phyloP scores from a whole-genome alignment of 2,329 filamentous ascomycete species.

The Apiospora saccharicola region DNA sequence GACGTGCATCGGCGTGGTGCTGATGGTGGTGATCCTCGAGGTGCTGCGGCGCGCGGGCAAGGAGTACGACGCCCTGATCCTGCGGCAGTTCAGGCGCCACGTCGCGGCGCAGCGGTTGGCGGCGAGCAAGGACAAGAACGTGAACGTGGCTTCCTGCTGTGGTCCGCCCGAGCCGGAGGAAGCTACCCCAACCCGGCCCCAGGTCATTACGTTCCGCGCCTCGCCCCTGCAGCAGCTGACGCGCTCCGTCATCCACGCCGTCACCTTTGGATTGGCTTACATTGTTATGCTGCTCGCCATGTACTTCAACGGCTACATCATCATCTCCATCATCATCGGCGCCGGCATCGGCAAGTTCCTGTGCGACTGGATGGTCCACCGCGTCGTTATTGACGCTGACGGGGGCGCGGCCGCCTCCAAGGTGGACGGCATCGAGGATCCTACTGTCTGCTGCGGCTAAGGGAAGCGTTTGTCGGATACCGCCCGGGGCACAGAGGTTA shows the following conservation, averaged over 20 bases:
- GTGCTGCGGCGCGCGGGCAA: slow-evolving; percentile 49
- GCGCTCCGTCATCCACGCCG: slow-evolving; percentile 48
- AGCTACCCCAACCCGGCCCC: slow-evolving; percentile 28
- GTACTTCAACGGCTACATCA: slow-evolving; percentile 55
- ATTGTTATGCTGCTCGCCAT: slow-evolving; percentile 55
- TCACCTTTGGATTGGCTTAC: slow-evolving; percentile 52
- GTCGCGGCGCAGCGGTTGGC: slow-evolving; percentile 37
- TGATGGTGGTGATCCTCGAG: slow-evolving; percentile 50
- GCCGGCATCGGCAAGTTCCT: slow-evolving; percentile 60
- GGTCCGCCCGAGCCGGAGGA: slow-evolving; percentile 28
- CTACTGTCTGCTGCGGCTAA: slow-evolving; percentile 55
- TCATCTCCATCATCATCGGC: slow-evolving; percentile 54
- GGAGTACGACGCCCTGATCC: slow-evolving; percentile 51
- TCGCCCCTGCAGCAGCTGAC: slow-evolving; percentile 50
- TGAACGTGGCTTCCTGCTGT: slow-evolving; percentile 28
- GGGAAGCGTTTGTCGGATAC: neutral
- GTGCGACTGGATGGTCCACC: slow-evolving; percentile 60
- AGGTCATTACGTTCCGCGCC: slow-evolving; percentile 46
- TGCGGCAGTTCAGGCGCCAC: slow-evolving; percentile 48
- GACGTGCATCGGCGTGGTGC: slow-evolving; percentile 51
- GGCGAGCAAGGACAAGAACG: slow-evolving; percentile 26
- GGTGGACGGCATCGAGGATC: slow-evolving; percentile 50
- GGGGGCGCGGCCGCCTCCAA: slow-evolving; percentile 25
- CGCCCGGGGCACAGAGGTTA: too few species aligned
- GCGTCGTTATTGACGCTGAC: slow-evolving; percentile 44